Conservation (phyloP, 1,284 basidiomycete species). For the Takashimella tepidaria region DNA sequence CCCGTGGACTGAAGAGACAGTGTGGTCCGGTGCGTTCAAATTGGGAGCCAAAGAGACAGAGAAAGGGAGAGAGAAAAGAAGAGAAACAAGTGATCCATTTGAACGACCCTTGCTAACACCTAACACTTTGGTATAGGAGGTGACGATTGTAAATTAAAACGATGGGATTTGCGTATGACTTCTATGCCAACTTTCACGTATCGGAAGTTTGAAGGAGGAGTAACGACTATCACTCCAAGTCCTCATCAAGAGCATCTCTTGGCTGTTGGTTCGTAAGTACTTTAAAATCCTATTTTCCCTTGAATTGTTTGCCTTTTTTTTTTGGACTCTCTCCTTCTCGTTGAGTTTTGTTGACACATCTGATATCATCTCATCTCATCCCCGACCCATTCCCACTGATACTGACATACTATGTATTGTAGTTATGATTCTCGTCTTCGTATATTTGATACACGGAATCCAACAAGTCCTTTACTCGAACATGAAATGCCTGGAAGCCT, state of each 20-base stretch:
- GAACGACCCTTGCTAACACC: too few relatives aligned
- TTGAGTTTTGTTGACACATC: background rate
- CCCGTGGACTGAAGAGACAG: constrained; percentile 66
- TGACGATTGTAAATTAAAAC: constrained; percentile 84
- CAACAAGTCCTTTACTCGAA: constrained; percentile 56
- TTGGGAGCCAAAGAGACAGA: too few relatives aligned
- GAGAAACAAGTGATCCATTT: too few relatives aligned
- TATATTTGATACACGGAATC: constrained; percentile 77
- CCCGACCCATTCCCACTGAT: too few relatives aligned
- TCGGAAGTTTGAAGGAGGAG: constrained; percentile 86
- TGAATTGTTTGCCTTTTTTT: background rate
- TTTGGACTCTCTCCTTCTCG: background rate
- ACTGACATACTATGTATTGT: too few relatives aligned
- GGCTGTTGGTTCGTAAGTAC: constrained; percentile 78
- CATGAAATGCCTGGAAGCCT: constrained; percentile 81
- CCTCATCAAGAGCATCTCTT: constrained; percentile 73
- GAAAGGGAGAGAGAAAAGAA: too few relatives aligned
- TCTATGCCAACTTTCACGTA: constrained; percentile 63
- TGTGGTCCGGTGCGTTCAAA: too few relatives aligned
- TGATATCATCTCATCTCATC: constrained; percentile 1
- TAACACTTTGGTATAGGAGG: too few relatives aligned
- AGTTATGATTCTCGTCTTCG: constrained; percentile 83
- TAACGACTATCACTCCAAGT: constrained; percentile 84
- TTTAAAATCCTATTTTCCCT: background rate
- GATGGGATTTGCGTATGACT: constrained; percentile 81